Evolutionary conservation across 176 grass and related monocot genomes (phyloP), one percentile per base, ranked within the genome.

Genomic region (Rhynchospora tenuis): DNA sequence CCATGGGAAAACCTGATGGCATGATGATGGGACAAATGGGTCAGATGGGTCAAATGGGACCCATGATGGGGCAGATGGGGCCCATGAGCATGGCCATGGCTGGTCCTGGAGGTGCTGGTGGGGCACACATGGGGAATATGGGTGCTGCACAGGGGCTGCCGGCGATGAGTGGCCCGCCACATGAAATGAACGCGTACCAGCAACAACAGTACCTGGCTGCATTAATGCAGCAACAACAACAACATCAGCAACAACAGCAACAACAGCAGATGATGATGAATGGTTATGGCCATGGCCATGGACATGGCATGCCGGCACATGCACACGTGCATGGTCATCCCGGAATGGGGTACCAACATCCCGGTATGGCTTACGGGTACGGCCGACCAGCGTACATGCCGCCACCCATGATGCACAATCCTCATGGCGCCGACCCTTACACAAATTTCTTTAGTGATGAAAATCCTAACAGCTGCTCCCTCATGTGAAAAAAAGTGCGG

Each of bases 391-490:
- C 87, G 72, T 81, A 64, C 2, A 90, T 87, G 72, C 78, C 88
- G 4, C 85, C 88, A 80, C 74, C 68, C 0, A 75, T 87, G 85
- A 88, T 80, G 59, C 83, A 86, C 28, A 90, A 89, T 20, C 85
- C 61, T n/a, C 88, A 81, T 7, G 83, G 89, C 0, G 54, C 54
- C 1, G 90, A 92, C 9, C 77, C 84, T 0, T 92, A 91, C 71
- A 93, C 76, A 31, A 86, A 91, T 84, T 83, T 87, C 57, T 94
- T 91, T 87, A 94, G 92, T 56, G 92, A 94, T 81, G 92, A 94
- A 76, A 91, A 91, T 29, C 84, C 89, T 27, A 85, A 84, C 79
- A 93, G 92, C 71, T 94, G 92, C 86, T 87, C 89, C 9, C 64
- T 91, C 24, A 94, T 94, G 92, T 94, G 92, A 94, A 83, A 28